Evolutionary conservation across 257 asterid genomes (phyloP).

Genomic region (Fraxinus excelsior): DNA sequence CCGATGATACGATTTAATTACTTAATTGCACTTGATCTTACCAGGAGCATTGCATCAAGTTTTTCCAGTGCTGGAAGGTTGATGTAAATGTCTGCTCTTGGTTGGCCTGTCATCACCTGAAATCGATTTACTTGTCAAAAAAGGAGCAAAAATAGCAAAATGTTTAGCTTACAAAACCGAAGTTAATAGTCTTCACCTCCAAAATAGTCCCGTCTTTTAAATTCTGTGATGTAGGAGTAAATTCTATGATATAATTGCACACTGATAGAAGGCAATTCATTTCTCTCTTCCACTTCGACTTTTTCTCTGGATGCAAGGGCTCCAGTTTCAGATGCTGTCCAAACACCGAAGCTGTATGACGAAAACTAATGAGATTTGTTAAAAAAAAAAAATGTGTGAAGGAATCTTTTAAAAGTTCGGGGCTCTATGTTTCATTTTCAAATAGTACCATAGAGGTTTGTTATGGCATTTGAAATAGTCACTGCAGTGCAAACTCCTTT

Average conservation of each 20-base stretch:
- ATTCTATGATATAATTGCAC: constrained; percentile 74
- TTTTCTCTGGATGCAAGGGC: constrained; percentile 67
- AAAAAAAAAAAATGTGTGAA: background rate
- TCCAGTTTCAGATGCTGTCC: constrained; percentile 77
- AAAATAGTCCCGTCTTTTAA: constrained; percentile 56
- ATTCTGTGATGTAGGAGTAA: constrained; percentile 55
- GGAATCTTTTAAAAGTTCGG: background rate
- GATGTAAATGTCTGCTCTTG: constrained; percentile 74
- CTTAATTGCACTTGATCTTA: constrained; percentile 24
- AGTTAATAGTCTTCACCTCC: constrained; percentile 50
- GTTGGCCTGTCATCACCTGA: constrained; percentile 75
- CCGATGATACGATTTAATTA: background rate
- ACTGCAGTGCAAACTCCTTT: constrained; percentile 83
- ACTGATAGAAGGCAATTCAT: constrained; percentile 74
- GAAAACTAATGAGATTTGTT: background rate
- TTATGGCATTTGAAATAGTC: constrained; percentile 80
- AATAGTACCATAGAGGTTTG: constrained; percentile 75
- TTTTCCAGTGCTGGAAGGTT: constrained; percentile 80
- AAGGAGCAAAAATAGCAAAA: background rate
- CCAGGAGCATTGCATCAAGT: constrained; percentile 87
- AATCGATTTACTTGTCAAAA: constrained; percentile 18
- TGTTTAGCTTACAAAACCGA: background rate
- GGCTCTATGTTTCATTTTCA: background rate
- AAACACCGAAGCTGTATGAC: constrained; percentile 73
- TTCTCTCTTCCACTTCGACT: constrained; percentile 82